Base-by-base conservation (phyloP, 208 protist species). In the Leishmania guyanensis region DNA sequence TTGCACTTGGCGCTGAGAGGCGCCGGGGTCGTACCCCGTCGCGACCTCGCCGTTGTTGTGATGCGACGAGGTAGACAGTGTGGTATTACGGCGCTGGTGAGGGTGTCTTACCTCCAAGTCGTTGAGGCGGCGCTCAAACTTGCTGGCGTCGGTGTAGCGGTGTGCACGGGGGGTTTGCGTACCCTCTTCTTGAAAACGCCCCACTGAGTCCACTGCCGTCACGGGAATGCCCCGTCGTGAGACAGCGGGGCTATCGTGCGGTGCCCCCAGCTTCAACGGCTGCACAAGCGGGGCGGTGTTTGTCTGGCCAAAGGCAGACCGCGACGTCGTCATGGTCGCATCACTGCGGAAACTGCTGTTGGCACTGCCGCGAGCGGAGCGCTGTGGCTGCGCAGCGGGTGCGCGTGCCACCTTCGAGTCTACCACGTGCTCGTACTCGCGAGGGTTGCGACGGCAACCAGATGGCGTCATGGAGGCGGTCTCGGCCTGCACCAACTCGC, bases 101-200 rank as follows among this genome's bases (percentile, higher is more conserved):
- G 39, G 33, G 39, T 46, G 60, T 14, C 56, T 73, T 5, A 33
- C 20, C 50, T 62, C 79, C 54, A 88, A 46, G 36, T 84, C 81
- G 54, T 86, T 84, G 46, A 89, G 74, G 29, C 69, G 86, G 5
- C 82, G 56, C 71, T 89, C 83, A 56, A 88, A 84, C 17, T 85
- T 79, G 36, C 73, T 48, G 9, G 75, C 79, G 46, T 87, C 78
- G 10, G 56, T 29, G 66, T 82, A 51, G 70, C 65, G 65, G 54
- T 75, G 86, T 43, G 9, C 64, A 5, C 54, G 75, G 0, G 68
- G 86, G 0, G 76, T 43, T 46, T 62, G 82, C 58, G n/a, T 26
- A 26, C 14, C 66, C 16, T 60, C 48, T 43, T 62, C 12, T 39
- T 33, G 72, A 29, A 26, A 6, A 58, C 51, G 53, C 33, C 12